phyloP scores from a whole-genome alignment of 768 basidiomycete species.

The Strobilomyces dryophilus region DNA sequence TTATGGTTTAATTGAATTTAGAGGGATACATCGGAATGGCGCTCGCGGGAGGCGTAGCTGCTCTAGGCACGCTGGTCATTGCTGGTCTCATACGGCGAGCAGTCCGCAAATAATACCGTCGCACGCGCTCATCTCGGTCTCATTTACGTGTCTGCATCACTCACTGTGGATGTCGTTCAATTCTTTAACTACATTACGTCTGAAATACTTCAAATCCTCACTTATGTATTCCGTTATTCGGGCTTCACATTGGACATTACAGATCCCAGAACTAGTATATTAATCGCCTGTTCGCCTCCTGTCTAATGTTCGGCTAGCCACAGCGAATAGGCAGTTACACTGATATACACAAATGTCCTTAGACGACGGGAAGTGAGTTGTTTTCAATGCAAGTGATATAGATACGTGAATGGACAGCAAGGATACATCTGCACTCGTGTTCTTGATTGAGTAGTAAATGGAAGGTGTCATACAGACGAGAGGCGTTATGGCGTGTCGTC shows the following conservation, averaged over 20 bases:
- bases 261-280: conserved; percentile 6
- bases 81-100: conserved; percentile 86
- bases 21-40: conserved; percentile 99
- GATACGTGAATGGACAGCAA: conserved; percentile 27
- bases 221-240: conserved; percentile 24
- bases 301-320: neutral
- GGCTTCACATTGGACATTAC: conserved; percentile 4
- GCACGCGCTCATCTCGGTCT: conserved; percentile 9
- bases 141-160: conserved; percentile 14
- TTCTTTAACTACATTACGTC: conserved; percentile 12
- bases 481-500: conserved; percentile 4
- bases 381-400: conserved; percentile 28
- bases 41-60: conserved; percentile 85
- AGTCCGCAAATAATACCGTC: conserved; percentile 37
- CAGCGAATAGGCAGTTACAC: conserved; percentile 24
- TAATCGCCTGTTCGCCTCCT: neutral
- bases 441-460: conserved; percentile 14
- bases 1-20: conserved; percentile 27
- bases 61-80: conserved; percentile 70
- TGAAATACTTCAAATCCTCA: conserved; percentile 10
- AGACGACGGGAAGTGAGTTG: conserved; percentile 12
- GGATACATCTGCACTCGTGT: conserved; percentile 22
- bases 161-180: conserved; percentile 4
- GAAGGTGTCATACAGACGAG: conserved; percentile 9
- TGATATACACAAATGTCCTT: conserved; percentile 26